A percentile compares a stretch with the other conserved stretches of the same genome.
phyloP scores from a whole-genome alignment of 495 filamentous ascomycete genomes.

The Hyaloscypha variabilis region DNA sequence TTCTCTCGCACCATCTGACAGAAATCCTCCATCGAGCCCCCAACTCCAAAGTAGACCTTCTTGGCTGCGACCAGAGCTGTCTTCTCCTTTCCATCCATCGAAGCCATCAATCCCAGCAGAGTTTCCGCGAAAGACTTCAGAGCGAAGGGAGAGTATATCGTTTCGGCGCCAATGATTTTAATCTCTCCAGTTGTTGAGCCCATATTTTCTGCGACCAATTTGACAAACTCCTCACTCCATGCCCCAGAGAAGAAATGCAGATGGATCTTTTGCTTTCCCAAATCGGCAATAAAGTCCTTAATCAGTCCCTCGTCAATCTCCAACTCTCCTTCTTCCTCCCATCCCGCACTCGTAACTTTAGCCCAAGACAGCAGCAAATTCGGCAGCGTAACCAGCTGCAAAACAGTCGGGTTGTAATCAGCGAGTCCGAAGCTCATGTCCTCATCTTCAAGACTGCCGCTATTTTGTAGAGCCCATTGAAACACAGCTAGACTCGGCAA shows the following conservation, averaged over 20 bases:
- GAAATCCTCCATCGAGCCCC: conserved; percentile 91
- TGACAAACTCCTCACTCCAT: conserved; percentile 74
- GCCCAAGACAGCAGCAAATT: conserved; percentile 87
- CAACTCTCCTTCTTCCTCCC: conserved; percentile 64
- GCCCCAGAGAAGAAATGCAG: conserved; percentile 80
- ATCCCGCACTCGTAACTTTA: conserved; percentile 31
- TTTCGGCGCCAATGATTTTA: conserved; percentile 85
- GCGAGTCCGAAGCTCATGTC: conserved; percentile 68
- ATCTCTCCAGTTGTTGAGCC: conserved; percentile 33
- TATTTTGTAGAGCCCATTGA: conserved; percentile 47
- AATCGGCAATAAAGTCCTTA: conserved; percentile 58
- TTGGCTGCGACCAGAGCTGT: conserved; percentile 87
- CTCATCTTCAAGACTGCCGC: neutral
- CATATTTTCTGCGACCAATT: conserved; percentile 47
- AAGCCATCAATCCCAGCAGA: conserved; percentile 64
- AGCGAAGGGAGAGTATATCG: conserved; percentile 86
- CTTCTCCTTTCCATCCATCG: conserved; percentile 46
- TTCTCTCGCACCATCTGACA: conserved; percentile 59
- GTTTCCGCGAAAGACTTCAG: conserved; percentile 74
- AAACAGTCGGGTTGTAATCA: conserved; percentile 87
- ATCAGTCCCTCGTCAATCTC: conserved; percentile 70
- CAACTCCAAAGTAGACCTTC: conserved; percentile 94
- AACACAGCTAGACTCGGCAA: conserved; percentile 81
- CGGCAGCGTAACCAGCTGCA: conserved; percentile 84
- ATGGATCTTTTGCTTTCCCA: conserved; percentile 57